Percentiles rank a stretch among this genome's conserved stretches.
These are phyloP conservation scores for Fusarium sp. DNA, from an alignment of 2,329 filamentous ascomycete genomes.

Conservation along the genomic window DNA sequence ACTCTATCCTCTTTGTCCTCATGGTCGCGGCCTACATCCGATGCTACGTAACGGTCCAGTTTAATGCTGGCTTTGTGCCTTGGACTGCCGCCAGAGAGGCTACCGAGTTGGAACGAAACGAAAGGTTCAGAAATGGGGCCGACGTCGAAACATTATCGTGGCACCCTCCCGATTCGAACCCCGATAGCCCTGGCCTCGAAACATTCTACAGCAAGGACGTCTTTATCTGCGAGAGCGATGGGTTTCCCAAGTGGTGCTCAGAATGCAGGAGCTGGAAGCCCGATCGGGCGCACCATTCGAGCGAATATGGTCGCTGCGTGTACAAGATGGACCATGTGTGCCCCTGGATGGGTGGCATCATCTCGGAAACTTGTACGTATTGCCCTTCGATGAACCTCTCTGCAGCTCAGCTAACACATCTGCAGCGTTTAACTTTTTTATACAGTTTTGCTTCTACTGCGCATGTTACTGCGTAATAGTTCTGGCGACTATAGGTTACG, in stretches of 20 bases:
- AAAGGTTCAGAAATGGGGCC: constrained; percentile 39
- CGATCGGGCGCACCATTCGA: constrained; percentile 88
- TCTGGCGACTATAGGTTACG: constrained; percentile 74
- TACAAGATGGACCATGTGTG: constrained; percentile 96
- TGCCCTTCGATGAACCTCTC: not conserved
- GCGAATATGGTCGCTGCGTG: constrained; percentile 84
- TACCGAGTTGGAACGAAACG: constrained; percentile 50
- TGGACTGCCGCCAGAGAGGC: constrained; percentile 59
- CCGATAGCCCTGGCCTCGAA: constrained; percentile 78
- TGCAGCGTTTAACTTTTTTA: constrained; percentile 87
- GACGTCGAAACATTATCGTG: constrained; percentile 51
- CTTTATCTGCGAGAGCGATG: constrained; percentile 86
- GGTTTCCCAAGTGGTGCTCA: constrained; percentile 88
- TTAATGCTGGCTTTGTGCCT: constrained; percentile 80
- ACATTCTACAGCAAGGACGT: constrained; percentile 84
- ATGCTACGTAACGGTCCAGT: constrained; percentile 71
- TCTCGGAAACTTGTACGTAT: constrained; percentile 79
- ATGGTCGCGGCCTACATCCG: constrained; percentile 78
- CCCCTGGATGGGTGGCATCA: constrained; percentile 94
- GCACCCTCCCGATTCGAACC: constrained; percentile 59
- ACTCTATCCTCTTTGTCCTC: constrained; percentile 77
- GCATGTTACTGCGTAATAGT: constrained; percentile 74
- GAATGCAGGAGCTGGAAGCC: constrained; percentile 89
- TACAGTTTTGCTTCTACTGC: constrained; percentile 86
- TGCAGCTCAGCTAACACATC: constrained; percentile 1